Percentiles rank a stretch among this genome's conserved stretches.
Conservation (phyloP, 192 early-diverging fungal species). For the Backusella luteola region DNA sequence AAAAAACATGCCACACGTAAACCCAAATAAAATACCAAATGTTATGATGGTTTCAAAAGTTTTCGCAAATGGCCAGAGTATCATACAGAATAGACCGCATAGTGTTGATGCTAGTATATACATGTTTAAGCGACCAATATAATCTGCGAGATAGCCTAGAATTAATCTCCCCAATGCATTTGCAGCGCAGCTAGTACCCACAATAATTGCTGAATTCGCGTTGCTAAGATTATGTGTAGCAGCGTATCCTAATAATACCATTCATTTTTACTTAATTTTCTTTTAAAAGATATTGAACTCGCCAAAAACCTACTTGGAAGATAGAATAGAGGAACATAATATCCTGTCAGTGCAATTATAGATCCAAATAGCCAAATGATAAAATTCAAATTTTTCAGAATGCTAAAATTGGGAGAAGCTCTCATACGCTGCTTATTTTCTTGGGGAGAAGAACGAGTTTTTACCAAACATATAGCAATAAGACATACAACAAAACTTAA, state of each 20-base stretch:
- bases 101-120: conserved; percentile 12
- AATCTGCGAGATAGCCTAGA: conserved; percentile 24
- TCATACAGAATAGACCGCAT: conserved; percentile 11
- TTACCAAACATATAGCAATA: conserved; percentile 14
- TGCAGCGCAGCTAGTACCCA: conserved; percentile 17
- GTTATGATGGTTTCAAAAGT: conserved; percentile 19
- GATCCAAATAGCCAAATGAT: conserved; percentile 24
- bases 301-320: conserved; percentile 26
- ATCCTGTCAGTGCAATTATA: conserved; percentile 32
- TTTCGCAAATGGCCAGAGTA: conserved; percentile 28
- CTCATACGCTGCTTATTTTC: background rate
- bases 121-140: conserved; percentile 30
- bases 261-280: background rate
- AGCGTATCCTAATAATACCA: conserved; percentile 13
- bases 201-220: conserved; percentile 1
- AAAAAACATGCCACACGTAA: conserved; percentile 25
- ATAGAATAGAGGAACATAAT: conserved; percentile 37
- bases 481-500: conserved; percentile 41
- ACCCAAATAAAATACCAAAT: conserved; percentile 25
- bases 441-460: conserved; percentile 7
- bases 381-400: conserved; percentile 29
- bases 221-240: conserved; percentile 1
- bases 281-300: background rate
- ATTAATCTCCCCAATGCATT: conserved; percentile 22
- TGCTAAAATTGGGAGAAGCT: background rate